Percentiles rank a stretch among this genome's conserved stretches.
Conservation (phyloP, 345 rosid species). For the Camelina sativa region DNA sequence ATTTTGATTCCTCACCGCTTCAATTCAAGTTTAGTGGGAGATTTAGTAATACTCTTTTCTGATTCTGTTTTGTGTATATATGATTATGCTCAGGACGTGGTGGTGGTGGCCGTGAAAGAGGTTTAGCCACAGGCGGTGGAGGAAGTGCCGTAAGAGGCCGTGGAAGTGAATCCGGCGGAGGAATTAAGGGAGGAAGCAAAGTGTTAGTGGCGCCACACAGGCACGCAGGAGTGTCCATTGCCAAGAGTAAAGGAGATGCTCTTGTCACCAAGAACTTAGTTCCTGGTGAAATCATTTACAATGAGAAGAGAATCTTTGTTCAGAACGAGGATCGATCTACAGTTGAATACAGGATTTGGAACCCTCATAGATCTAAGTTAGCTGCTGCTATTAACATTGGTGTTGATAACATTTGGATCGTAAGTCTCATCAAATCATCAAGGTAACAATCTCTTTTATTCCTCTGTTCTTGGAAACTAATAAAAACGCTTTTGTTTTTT, state of each 20-base stretch:
- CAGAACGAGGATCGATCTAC: conserved; percentile 42
- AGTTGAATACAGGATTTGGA: conserved; percentile 90
- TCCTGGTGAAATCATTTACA: conserved; percentile 75
- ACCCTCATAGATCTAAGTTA: conserved; percentile 89
- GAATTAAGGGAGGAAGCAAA: conserved; percentile 7
- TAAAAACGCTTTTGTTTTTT: background rate
- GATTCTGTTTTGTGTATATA: background rate
- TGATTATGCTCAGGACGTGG: conserved; percentile 27
- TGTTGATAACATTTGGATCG: conserved; percentile 95
- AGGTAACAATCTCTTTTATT: background rate
- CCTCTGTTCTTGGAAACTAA: too few relatives aligned
- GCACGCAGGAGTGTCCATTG: conserved; percentile 41
- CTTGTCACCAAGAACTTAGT: conserved; percentile 78
- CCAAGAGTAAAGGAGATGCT: conserved; percentile 75
- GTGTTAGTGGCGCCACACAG: background rate
- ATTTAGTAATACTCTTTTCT: background rate
- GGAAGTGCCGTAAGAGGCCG: background rate
- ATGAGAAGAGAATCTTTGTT: conserved; percentile 66
- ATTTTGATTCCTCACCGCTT: background rate
- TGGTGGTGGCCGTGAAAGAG: conserved; percentile 36
- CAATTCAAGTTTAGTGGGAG: background rate
- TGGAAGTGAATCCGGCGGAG: background rate
- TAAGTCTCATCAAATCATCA: conserved; percentile 42
- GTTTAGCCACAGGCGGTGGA: too few relatives aligned
- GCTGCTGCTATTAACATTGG: conserved; percentile 95